Percentiles rank a stretch among this genome's conserved stretches.
Conservation (phyloP, 768 basidiomycete species). For the Xerocomellus chrysenteron region DNA sequence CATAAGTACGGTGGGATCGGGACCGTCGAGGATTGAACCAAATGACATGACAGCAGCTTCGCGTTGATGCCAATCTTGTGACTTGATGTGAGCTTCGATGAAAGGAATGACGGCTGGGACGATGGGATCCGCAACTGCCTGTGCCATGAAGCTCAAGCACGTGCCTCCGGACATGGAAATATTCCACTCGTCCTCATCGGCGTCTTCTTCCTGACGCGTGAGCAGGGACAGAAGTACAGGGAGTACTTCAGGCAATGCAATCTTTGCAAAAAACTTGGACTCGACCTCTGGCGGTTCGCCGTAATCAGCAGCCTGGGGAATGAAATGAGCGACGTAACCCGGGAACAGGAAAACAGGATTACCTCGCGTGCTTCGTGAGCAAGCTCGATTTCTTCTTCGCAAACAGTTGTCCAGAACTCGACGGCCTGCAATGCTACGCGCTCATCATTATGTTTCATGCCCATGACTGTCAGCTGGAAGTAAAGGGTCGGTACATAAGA, state of each 20-base stretch:
- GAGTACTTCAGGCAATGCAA: constrained; percentile 91
- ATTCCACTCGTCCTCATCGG: constrained; percentile 99
- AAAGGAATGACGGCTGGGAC: constrained; percentile 95
- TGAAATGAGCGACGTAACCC: constrained; percentile 5
- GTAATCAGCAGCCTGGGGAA: constrained; percentile 76
- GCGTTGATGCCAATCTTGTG: constrained; percentile 89
- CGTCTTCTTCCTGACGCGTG: constrained; percentile 93
- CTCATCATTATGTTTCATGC: constrained; percentile 94
- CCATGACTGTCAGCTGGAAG: constrained; percentile 86
- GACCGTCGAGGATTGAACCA: constrained; percentile 95
- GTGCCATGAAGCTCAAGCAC: constrained; percentile 84
- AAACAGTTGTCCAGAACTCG: constrained; percentile 99
- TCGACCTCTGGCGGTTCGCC: constrained; percentile 84
- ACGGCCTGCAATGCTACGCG: constrained; percentile 93
- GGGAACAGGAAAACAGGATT: constrained; percentile 14
- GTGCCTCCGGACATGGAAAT: constrained; percentile 96
- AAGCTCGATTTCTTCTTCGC: constrained; percentile 94
- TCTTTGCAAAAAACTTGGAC: constrained; percentile 89
- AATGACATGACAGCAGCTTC: constrained; percentile 99
- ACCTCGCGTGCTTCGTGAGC: constrained; percentile 91
- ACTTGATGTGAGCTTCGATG: constrained; percentile 94
- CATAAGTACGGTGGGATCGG: constrained; percentile 81
- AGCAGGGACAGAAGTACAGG: constrained; percentile 89
- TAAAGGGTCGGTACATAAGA: constrained; percentile 12
- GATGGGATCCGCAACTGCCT: constrained; percentile 86